A percentile compares a stretch with the other conserved stretches of the same genome.
These are phyloP conservation scores for Encephalitozoon romaleae DNA, from an alignment of 371 early-diverging fungal genomes.

Conservation along the genomic window DNA sequence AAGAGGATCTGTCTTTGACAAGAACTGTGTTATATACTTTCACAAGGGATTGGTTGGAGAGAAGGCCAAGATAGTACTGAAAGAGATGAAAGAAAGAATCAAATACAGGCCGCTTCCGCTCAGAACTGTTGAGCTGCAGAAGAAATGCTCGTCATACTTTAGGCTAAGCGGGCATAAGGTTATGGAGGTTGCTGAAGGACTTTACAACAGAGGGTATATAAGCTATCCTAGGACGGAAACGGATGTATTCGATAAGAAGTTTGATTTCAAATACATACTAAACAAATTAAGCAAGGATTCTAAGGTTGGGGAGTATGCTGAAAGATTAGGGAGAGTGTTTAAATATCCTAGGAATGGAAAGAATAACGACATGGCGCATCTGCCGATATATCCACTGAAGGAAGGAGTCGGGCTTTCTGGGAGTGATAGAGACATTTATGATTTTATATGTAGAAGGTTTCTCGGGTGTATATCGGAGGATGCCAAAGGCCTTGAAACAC, in stretches of 20 bases:
- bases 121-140: conserved; percentile 86
- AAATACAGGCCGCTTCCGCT: conserved; percentile 73
- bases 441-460: conserved; percentile 80
- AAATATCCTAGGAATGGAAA: conserved; percentile 71
- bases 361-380: conserved; percentile 93
- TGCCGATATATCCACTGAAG: conserved; percentile 91
- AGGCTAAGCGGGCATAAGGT: conserved; percentile 69
- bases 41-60: conserved; percentile 6
- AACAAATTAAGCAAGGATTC: conserved; percentile 39
- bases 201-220: conserved; percentile 74
- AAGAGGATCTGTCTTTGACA: conserved; percentile 58
- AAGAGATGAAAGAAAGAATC: background rate
- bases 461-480: conserved; percentile 83
- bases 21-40: conserved; percentile 55
- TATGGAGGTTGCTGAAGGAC: conserved; percentile 71
- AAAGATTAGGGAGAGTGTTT: conserved; percentile 8
- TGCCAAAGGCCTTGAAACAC: conserved; percentile 79
- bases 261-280: conserved; percentile 65
- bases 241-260: conserved; percentile 71
- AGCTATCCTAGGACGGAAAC: conserved; percentile 99
- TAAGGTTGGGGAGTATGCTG: conserved; percentile 40
- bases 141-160: conserved; percentile 67
- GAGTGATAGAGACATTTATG: conserved; percentile 71
- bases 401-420: conserved; percentile 63
- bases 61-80: conserved; percentile 2